These are phyloP conservation scores for Colletotrichum spaethianum DNA, from an alignment of 2,329 filamentous ascomycete species.

Conservation along the genomic window DNA sequence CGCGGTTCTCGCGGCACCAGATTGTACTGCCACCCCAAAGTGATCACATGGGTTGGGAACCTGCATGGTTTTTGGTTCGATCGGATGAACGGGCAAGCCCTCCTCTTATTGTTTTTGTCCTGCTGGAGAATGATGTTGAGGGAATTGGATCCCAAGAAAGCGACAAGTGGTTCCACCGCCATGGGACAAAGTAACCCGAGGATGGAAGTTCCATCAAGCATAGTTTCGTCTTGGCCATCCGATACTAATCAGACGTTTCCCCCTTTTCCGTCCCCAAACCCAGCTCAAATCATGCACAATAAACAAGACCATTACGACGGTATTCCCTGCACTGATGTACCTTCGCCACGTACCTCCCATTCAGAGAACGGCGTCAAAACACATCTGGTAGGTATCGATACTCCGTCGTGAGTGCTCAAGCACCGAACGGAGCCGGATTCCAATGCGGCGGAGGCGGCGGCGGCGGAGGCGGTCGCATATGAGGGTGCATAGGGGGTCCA, in stretches of 20 bases:
- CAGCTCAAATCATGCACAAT: not conserved
- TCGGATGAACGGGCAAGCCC: slow-evolving; percentile 17
- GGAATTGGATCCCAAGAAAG: not conserved
- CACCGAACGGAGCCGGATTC: slow-evolving; percentile 30
- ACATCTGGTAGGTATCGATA: not conserved
- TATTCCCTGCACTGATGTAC: not conserved
- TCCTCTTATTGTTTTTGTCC: not conserved
- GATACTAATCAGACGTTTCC: not conserved
- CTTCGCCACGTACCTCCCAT: not conserved
- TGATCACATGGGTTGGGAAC: slow-evolving; percentile 7
- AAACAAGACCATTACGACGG: not conserved
- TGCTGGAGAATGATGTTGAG: not conserved
- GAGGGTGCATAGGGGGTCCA: slow-evolving; percentile 32
- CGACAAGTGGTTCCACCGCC: not conserved
- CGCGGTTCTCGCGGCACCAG: not conserved
- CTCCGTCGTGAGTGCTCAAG: not conserved
- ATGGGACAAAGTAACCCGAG: not conserved
- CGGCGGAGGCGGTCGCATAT: slow-evolving; percentile 34
- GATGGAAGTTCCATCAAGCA: slow-evolving; percentile 20
- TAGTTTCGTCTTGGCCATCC: slow-evolving; percentile 16
- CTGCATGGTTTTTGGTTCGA: slow-evolving; percentile 12
- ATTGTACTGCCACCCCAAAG: not conserved
- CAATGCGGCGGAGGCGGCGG: slow-evolving; percentile 36
- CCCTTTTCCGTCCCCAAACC: not conserved
- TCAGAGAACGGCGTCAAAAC: not conserved